These are phyloP conservation scores for Cryptococcus floricola DNA, from an alignment of 1,284 basidiomycete genomes.

Conservation along the genomic window DNA sequence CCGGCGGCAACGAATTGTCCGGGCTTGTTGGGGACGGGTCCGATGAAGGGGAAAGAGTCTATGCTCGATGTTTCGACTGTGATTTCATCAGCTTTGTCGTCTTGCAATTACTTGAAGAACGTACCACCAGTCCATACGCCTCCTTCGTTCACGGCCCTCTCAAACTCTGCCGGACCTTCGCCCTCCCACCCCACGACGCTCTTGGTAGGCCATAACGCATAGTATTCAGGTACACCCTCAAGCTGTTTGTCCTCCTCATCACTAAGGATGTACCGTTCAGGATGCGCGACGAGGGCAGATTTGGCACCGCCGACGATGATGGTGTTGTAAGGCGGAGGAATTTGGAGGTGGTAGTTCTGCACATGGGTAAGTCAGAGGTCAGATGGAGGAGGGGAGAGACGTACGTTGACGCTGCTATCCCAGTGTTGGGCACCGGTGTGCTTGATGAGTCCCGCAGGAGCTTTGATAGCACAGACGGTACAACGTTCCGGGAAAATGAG, in stretches of 20 bases:
- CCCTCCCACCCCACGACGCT: constrained; percentile 21
- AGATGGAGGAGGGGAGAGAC: background rate
- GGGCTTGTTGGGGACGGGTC: constrained; percentile 10
- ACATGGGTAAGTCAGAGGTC: background rate
- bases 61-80: constrained; percentile 17
- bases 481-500: constrained; percentile 19
- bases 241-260: constrained; percentile 20
- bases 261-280: constrained; percentile 13
- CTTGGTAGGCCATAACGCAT: constrained; percentile 13
- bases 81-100: background rate
- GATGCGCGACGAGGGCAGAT: constrained; percentile 15
- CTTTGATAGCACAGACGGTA: constrained; percentile 23
- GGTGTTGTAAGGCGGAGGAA: constrained; percentile 23
- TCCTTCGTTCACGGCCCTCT: constrained; percentile 9
- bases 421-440: constrained; percentile 19
- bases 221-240: constrained; percentile 21
- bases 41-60: constrained; percentile 22
- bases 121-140: constrained; percentile 29
- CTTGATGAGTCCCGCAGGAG: constrained; percentile 16
- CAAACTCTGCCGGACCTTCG: constrained; percentile 12
- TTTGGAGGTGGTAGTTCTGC: constrained; percentile 26
- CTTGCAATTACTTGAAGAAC: background rate
- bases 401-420: constrained; percentile 25
- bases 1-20: constrained; percentile 23
- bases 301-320: constrained; percentile 31